Percentiles rank a stretch among this genome's conserved stretches.
Conservation (phyloP, 768 basidiomycete genomes). For the Leccinum fibrillosum region DNA sequence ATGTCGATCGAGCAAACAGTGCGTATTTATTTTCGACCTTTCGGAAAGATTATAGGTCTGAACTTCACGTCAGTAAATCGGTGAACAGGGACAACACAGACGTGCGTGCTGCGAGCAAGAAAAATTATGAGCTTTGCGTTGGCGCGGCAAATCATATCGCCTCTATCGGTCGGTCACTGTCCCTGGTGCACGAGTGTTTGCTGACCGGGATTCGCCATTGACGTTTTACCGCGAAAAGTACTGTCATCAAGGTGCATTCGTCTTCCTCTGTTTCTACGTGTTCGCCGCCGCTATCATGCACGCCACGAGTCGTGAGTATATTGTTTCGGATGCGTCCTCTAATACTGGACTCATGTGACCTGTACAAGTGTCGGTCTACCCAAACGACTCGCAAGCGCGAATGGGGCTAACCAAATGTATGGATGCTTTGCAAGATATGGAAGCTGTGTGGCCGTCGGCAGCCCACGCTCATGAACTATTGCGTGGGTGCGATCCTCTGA, state of each 20-base stretch:
- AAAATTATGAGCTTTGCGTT: constrained; percentile 70
- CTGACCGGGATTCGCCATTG: constrained; percentile 34
- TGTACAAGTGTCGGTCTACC: too few species aligned
- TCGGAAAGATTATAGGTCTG: neutral
- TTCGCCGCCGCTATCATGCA: constrained; percentile 84
- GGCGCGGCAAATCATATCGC: constrained; percentile 79
- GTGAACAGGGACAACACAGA: constrained; percentile 51
- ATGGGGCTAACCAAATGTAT: too few species aligned
- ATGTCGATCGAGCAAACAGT: constrained; percentile 36
- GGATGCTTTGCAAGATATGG: constrained; percentile 49
- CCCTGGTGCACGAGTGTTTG: neutral
- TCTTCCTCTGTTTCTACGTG: constrained; percentile 74
- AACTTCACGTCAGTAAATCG: constrained; percentile 25
- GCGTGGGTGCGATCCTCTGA: constrained; percentile 49
- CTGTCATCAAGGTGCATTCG: constrained; percentile 57
- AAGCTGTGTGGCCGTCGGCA: constrained; percentile 72
- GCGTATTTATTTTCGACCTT: constrained; percentile 13
- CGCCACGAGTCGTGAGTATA: constrained; percentile 59
- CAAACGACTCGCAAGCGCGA: too few species aligned
- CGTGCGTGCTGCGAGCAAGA: constrained; percentile 49
- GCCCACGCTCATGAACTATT: constrained; percentile 71
- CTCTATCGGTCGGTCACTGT: constrained; percentile 47
- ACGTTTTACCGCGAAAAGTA: constrained; percentile 61
- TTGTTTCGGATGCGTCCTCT: neutral
- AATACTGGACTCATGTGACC: too few species aligned